Evolutionary conservation across 177 flowering plant genomes (phyloP).

Genomic region (Vitis hybrid): DNA sequence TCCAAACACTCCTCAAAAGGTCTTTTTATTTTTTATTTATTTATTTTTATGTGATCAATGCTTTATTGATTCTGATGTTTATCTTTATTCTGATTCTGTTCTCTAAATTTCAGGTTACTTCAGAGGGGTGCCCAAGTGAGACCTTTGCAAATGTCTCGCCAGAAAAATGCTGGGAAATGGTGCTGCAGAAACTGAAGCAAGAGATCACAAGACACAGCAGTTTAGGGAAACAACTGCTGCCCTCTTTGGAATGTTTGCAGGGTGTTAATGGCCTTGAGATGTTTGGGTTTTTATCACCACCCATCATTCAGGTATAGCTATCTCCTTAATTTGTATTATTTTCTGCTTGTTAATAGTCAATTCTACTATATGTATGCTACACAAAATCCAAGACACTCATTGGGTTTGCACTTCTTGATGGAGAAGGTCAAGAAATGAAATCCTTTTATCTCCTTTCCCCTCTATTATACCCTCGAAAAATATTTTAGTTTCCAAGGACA

Average conservation of each 20-base stretch:
- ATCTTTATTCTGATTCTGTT: neutral
- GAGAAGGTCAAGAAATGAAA: too few relatives aligned
- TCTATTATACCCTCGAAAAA: too few relatives aligned
- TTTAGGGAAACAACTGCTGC: constrained; percentile 27
- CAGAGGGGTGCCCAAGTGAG: constrained; percentile 58
- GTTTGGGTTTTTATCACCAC: constrained; percentile 72
- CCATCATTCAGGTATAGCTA: constrained; percentile 53
- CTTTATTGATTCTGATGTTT: neutral
- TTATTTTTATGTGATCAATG: neutral
- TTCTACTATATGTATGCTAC: too few relatives aligned
- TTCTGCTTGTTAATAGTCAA: too few relatives aligned
- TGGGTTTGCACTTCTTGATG: too few relatives aligned
- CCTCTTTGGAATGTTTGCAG: constrained; percentile 28
- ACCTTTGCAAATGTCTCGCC: constrained; percentile 47
- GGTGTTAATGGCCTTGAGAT: constrained; percentile 65
- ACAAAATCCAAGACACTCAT: too few relatives aligned
- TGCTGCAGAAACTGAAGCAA: constrained; percentile 43
- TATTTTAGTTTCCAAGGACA: too few relatives aligned
- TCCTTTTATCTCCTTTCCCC: too few relatives aligned
- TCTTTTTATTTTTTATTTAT: too few relatives aligned
- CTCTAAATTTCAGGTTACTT: constrained; percentile 46
- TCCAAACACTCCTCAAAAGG: too few relatives aligned
- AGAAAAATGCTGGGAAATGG: constrained; percentile 78
- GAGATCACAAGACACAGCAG: constrained; percentile 37
- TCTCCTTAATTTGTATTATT: neutral